Evolutionary conservation across 2,329 filamentous ascomycete species (phyloP).

Genomic region (Fusarium goolgardi): DNA sequence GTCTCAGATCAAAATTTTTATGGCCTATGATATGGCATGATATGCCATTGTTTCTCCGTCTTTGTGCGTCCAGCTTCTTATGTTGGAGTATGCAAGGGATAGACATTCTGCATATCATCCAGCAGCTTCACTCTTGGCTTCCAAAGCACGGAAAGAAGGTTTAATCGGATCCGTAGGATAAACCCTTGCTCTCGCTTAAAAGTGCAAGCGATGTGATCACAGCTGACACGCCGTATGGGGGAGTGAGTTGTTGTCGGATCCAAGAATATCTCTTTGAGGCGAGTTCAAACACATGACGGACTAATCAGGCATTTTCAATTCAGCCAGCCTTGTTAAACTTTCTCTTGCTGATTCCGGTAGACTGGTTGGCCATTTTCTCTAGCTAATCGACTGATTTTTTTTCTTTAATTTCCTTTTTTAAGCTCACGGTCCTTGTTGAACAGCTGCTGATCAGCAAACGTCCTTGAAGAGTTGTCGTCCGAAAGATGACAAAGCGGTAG

Average conservation of each 20-base stretch:
- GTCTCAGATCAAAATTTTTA: slow-evolving; percentile 29
- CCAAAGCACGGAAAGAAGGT: slow-evolving; percentile 22
- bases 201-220: slow-evolving; percentile 18
- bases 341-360: slow-evolving; percentile 17
- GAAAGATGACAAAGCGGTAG: background rate
- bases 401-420: slow-evolving; percentile 11
- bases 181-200: slow-evolving; percentile 28
- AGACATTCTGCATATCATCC: slow-evolving; percentile 1
- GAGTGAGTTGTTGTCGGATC: slow-evolving; percentile 13
- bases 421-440: slow-evolving; percentile 20
- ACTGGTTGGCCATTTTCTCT: slow-evolving; percentile 16
- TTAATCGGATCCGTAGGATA: slow-evolving; percentile 8
- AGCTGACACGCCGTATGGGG: slow-evolving; percentile 18
- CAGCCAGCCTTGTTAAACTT: slow-evolving; percentile 34
- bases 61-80: slow-evolving; percentile 19
- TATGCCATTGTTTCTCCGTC: slow-evolving; percentile 10
- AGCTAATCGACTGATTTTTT: slow-evolving; percentile 25
- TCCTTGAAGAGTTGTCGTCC: slow-evolving; percentile 12
- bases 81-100: slow-evolving; percentile 9
- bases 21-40: slow-evolving; percentile 7
- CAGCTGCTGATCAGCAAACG: slow-evolving; percentile 24
- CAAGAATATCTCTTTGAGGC: slow-evolving; percentile 7
- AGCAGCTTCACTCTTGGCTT: slow-evolving; percentile 3
- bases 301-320: slow-evolving; percentile 23
- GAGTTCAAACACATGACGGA: slow-evolving; percentile 25